Evolutionary conservation across 1,284 basidiomycete genomes (phyloP).

Genomic region (Coniferiporia sulphurascens): DNA sequence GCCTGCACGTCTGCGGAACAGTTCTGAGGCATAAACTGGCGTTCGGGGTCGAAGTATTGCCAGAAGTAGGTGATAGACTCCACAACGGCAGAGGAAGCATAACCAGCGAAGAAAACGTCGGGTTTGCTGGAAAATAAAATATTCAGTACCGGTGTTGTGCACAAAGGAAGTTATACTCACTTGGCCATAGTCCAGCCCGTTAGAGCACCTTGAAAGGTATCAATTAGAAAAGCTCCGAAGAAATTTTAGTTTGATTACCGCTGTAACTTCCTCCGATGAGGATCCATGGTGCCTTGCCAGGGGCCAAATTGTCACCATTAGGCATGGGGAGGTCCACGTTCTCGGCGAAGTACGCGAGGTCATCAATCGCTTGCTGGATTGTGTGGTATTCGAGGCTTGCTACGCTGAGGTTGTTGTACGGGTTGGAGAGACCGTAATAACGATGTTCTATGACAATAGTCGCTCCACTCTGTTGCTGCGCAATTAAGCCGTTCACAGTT

Average conservation of each 20-base stretch:
- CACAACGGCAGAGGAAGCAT: conserved; percentile 68
- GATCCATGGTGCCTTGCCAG: conserved; percentile 61
- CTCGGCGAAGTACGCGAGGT: conserved; percentile 64
- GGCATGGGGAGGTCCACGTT: conserved; percentile 65
- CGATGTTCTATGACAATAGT: conserved; percentile 58
- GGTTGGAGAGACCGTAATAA: conserved; percentile 51
- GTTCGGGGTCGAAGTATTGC: conserved; percentile 67
- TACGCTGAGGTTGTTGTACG: conserved; percentile 55
- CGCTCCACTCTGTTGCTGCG: conserved; percentile 60
- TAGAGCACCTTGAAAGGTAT: conserved; percentile 36
- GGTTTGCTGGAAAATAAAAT: conserved; percentile 45
- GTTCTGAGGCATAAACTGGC: conserved; percentile 64
- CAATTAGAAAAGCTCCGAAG: background rate
- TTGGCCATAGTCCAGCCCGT: conserved; percentile 70
- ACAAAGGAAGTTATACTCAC: conserved; percentile 33
- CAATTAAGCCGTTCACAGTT: conserved; percentile 62
- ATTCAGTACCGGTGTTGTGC: background rate
- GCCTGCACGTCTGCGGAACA: conserved; percentile 67
- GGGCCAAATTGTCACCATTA: conserved; percentile 50
- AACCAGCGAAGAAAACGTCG: conserved; percentile 60
- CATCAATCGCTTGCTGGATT: conserved; percentile 68
- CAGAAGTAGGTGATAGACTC: conserved; percentile 68
- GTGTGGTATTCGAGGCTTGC: conserved; percentile 55
- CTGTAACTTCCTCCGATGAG: conserved; percentile 69
- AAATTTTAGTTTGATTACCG: conserved; percentile 28